Base-by-base conservation (phyloP, 495 filamentous ascomycete genomes). In the Talaromyces trachyspermus region DNA sequence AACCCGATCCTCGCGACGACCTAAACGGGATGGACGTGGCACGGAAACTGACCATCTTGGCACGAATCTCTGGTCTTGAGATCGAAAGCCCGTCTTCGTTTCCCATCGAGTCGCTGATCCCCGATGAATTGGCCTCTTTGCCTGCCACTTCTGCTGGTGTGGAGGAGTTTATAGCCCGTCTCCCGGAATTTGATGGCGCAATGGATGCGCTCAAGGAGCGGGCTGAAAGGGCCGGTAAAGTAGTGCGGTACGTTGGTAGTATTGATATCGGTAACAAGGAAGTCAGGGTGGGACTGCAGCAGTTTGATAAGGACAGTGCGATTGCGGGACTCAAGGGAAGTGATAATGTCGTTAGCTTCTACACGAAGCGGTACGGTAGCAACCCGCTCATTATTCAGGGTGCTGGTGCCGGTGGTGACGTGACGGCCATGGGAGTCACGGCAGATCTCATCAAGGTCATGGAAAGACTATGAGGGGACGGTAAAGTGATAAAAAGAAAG, bases 311-410 rank as follows among this genome's bases (percentile, higher is more conserved):
- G 54, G 81, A 83, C 36, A 84, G 86, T 58, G 83, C 92, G 24
- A 94, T 97, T 65, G 92, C 91, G 23, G 85, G 85, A 27, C 71
- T 97, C 48, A 94, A 95, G 74, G 92, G 92, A 29, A 95, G 89
- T 65, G 92, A 95, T 61, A 97, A 97, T 71, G 91, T 96, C 60
- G 92, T 98, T 58, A 92, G 81, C 75, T 95, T 98, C 75, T 95
- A 92, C 66, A 96, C 92, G 36, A 84, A 90, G 72, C 79, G 92
- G 55, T 97, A 98, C 60, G 88, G 88, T 30, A 72, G 71, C 49
- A 94, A 89, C 62, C 87, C 92, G 10, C 67, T 96, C 46, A 92
- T 96, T 59, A 80, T 98, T 40, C 89, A 95, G 73, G 92, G 92
- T 49, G 90, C 89, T 29, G 92, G 90, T 43, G 92, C 92, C 44